Conservation (phyloP, 164 flowering plant genomes). For the Cinnamomum chago region DNA sequence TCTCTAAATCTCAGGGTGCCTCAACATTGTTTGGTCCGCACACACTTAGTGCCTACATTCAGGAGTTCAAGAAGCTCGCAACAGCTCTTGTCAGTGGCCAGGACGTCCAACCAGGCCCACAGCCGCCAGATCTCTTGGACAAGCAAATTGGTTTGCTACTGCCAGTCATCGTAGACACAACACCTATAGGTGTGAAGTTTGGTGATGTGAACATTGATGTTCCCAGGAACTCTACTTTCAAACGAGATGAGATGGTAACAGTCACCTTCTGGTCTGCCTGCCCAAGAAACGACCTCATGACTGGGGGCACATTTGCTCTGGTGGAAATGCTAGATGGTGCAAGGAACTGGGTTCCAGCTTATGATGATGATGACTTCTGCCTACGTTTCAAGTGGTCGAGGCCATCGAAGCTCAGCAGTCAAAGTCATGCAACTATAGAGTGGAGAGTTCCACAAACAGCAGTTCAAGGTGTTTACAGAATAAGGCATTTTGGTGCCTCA, state of each 20-base stretch:
- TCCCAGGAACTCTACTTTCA: conserved; percentile 69
- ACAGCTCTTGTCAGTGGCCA: conserved; percentile 52
- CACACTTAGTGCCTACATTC: conserved; percentile 89
- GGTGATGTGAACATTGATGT: conserved; percentile 74
- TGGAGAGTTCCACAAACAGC: conserved; percentile 78
- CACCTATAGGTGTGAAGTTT: conserved; percentile 68
- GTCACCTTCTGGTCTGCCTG: conserved; percentile 88
- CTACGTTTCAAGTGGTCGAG: conserved; percentile 85
- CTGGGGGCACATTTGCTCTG: conserved; percentile 87
- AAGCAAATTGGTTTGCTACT: conserved; percentile 78
- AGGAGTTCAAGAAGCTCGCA: conserved; percentile 87
- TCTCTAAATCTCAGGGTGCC: conserved; percentile 57
- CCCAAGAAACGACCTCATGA: conserved; percentile 93
- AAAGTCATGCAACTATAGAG: conserved; percentile 73
- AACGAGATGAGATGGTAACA: conserved; percentile 52
- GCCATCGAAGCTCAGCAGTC: conserved; percentile 65
- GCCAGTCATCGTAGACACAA: conserved; percentile 69
- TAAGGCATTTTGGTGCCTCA: conserved; percentile 86
- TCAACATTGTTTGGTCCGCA: conserved; percentile 93
- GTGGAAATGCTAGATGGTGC: conserved; percentile 65
- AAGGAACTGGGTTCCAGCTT: conserved; percentile 64
- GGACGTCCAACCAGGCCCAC: conserved; percentile 54
- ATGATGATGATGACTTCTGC: conserved; percentile 96
- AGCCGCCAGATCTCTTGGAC: conserved; percentile 83
- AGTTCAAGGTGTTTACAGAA: conserved; percentile 68